These are phyloP conservation scores for Gaultheria prostrata DNA, from an alignment of 148 eudicot species.

Conservation along the genomic window DNA sequence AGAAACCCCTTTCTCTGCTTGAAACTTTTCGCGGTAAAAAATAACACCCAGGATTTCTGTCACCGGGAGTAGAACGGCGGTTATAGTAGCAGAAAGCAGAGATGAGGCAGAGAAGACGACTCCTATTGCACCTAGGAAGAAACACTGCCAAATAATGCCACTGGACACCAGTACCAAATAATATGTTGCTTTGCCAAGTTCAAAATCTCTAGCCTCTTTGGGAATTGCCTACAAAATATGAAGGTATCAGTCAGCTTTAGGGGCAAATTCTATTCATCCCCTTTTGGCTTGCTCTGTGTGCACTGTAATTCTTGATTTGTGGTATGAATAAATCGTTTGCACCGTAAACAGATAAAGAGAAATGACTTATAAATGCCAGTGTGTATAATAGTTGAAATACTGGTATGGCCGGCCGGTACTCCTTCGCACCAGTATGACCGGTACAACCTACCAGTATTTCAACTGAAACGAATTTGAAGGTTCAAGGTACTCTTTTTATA, in stretches of 20 bases:
- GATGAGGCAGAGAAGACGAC: conserved; percentile 65
- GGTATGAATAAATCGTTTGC: background rate
- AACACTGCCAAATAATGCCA: conserved; percentile 59
- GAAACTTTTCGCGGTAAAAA: conserved; percentile 56
- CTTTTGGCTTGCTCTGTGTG: background rate
- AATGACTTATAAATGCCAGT: too few species aligned
- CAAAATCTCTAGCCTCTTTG: conserved; percentile 42
- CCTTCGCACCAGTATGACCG: too few species aligned
- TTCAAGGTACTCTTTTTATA: too few species aligned
- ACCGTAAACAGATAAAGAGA: background rate
- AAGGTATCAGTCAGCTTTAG: background rate
- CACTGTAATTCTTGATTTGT: background rate
- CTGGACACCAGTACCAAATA: conserved; percentile 34
- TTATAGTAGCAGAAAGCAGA: conserved; percentile 49
- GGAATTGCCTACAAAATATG: conserved; percentile 41
- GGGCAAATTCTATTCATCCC: background rate
- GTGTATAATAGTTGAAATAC: too few species aligned
- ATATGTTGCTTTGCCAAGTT: conserved; percentile 42
- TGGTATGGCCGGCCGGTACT: too few species aligned
- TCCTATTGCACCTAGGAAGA: conserved; percentile 65
- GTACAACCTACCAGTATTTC: too few species aligned
- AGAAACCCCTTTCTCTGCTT: conserved; percentile 59
- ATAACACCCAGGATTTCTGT: conserved; percentile 54
- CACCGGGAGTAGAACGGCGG: conserved; percentile 47
- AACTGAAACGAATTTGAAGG: too few species aligned